Percentiles rank a stretch among this genome's conserved stretches.
Conservation (phyloP, 2,329 filamentous ascomycete genomes). For the Colletotrichum brevisporum region DNA sequence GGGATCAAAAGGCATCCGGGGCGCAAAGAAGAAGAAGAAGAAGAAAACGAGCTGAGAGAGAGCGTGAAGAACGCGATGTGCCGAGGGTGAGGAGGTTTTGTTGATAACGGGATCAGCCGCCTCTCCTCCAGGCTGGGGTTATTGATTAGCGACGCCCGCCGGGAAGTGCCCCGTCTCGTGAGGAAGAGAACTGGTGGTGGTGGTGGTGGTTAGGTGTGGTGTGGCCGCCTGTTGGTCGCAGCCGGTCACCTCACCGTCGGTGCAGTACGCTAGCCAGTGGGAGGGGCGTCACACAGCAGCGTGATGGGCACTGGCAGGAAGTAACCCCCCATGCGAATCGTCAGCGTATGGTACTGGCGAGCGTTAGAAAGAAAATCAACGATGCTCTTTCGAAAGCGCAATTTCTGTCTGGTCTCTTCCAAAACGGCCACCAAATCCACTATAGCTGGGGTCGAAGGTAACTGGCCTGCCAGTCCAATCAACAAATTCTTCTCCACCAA, state of each 20-base stretch:
- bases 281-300: slow-evolving; percentile 24
- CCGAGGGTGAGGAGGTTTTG: slow-evolving; percentile 32
- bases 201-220: slow-evolving; percentile 11
- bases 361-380: no score
- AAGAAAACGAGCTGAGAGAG: neutral
- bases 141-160: no score
- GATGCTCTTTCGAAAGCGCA: slow-evolving; percentile 20
- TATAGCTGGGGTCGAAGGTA: slow-evolving; percentile 24
- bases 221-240: slow-evolving; percentile 29
- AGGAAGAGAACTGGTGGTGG: neutral
- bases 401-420: slow-evolving; percentile 26
- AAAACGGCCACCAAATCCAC: slow-evolving; percentile 34
- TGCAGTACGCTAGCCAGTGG: neutral
- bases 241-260: slow-evolving; percentile 7
- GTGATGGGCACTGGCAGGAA: slow-evolving; percentile 5
- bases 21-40: slow-evolving; percentile 27
- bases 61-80: slow-evolving; percentile 25
- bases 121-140: slow-evolving; percentile 25
- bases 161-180: slow-evolving; percentile 36
- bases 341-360: neutral
- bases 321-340: no score
- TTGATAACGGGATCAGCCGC: slow-evolving; percentile 26
- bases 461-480: slow-evolving; percentile 31
- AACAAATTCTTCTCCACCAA: slow-evolving; percentile 7
- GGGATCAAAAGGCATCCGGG: slow-evolving; percentile 19